Conservation (phyloP, 148 eudicot species). For the Cornus kousa region DNA sequence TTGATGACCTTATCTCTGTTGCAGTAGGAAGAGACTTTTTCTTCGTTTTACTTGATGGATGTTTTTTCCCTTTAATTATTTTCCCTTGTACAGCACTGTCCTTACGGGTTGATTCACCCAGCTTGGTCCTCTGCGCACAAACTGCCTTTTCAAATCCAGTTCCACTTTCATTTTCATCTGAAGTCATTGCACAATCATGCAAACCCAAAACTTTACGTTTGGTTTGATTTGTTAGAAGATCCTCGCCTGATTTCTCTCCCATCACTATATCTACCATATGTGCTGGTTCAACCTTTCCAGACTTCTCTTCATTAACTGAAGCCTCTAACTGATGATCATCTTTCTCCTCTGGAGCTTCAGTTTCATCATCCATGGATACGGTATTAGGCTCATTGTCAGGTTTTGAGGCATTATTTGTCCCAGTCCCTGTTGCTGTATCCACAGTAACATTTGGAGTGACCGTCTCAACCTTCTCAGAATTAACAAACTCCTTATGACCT, state of each 20-base stretch:
- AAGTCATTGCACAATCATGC: constrained; percentile 1
- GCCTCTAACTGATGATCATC: constrained; percentile 25
- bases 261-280: constrained; percentile 1
- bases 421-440: constrained; percentile 11
- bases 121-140: constrained; percentile 13
- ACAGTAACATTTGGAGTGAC: constrained; percentile 13
- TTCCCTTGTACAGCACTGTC: constrained; percentile 27
- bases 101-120: constrained; percentile 20
- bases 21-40: constrained; percentile 19
- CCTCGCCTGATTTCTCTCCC: not conserved
- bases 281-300: constrained; percentile 13
- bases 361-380: constrained; percentile 45
- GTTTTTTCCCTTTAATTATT: constrained; percentile 30
- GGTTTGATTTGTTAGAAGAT: not conserved
- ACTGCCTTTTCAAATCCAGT: constrained; percentile 20
- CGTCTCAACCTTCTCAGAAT: constrained; percentile 17
- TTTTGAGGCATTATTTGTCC: constrained; percentile 9
- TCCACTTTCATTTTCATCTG: constrained; percentile 23
- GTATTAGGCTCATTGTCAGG: constrained; percentile 15
- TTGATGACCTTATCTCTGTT: constrained; percentile 5
- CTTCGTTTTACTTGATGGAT: constrained; percentile 33
- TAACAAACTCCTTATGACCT: constrained; percentile 4
- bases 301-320: constrained; percentile 10
- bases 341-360: constrained; percentile 51
- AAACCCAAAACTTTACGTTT: not conserved